phyloP scores from a whole-genome alignment of 257 asterid species.

The Cynanchum wilfordii region DNA sequence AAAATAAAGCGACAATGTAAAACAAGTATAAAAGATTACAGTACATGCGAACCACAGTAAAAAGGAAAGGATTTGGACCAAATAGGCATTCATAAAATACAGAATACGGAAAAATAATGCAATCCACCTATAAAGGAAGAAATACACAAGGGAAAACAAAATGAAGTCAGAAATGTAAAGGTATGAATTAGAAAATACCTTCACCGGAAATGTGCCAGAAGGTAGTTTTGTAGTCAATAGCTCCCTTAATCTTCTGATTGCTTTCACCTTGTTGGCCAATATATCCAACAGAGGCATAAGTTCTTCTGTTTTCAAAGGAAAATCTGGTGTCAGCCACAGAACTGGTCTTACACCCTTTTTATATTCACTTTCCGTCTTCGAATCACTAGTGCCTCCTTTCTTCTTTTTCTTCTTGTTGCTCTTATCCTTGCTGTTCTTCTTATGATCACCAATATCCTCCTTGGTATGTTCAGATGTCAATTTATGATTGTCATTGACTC shows the following conservation, averaged over 20 bases:
- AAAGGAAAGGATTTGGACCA: neutral
- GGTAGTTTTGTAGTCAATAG: slow-evolving; percentile 95
- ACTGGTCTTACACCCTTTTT: slow-evolving; percentile 96
- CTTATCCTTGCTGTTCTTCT: slow-evolving; percentile 69
- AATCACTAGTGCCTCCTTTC: slow-evolving; percentile 42
- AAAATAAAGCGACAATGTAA: neutral
- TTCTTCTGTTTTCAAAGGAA: slow-evolving; percentile 89
- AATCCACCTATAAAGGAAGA: neutral
- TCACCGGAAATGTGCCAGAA: slow-evolving; percentile 88
- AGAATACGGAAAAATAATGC: neutral
- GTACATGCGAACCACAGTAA: neutral
- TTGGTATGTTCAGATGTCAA: slow-evolving; percentile 58
- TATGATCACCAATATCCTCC: slow-evolving; percentile 67
- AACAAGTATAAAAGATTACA: neutral
- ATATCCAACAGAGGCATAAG: slow-evolving; percentile 94
- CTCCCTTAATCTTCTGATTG: slow-evolving; percentile 91
- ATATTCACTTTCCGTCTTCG: slow-evolving; percentile 58
- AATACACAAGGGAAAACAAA: neutral
- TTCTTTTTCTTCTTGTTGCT: slow-evolving; percentile 90
- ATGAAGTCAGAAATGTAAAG: slow-evolving; percentile 8
- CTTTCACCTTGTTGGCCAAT: slow-evolving; percentile 96
- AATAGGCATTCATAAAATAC: neutral
- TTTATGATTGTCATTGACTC: slow-evolving; percentile 52
- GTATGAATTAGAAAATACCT: slow-evolving; percentile 45
- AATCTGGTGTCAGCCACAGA: slow-evolving; percentile 97